Conservation (phyloP, 805 yeast species). For the Kodamaea hsintzibuensis region DNA sequence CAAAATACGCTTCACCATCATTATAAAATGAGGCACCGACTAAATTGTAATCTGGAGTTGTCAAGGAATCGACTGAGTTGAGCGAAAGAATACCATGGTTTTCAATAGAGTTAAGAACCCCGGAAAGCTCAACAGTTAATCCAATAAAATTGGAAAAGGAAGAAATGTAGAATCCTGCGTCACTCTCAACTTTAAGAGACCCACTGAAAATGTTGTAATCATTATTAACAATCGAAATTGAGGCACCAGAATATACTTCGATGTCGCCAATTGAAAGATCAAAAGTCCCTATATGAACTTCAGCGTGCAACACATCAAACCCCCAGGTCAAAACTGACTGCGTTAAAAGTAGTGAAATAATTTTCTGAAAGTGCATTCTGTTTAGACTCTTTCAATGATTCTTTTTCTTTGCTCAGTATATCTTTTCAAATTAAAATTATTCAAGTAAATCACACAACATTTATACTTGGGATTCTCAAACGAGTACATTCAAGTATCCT, state of each 20-base stretch:
- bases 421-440: neutral
- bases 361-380: neutral
- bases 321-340: neutral
- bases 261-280: slow-evolving; percentile 18
- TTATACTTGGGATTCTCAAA: neutral
- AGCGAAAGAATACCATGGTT: slow-evolving; percentile 20
- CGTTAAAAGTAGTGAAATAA: neutral
- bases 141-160: slow-evolving; percentile 9
- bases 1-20: slow-evolving; percentile 12
- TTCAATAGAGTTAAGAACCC: slow-evolving; percentile 13
- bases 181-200: slow-evolving; percentile 10
- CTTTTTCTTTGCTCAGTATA: neutral
- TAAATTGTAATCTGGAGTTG: slow-evolving; percentile 10
- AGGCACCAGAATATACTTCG: slow-evolving; percentile 16
- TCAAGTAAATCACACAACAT: neutral
- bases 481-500: neutral
- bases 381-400: neutral
- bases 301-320: neutral
- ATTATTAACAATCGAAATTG: slow-evolving; percentile 18
- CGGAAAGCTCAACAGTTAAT: slow-evolving; percentile 10
- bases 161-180: slow-evolving; percentile 19
- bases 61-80: slow-evolving; percentile 14
- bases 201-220: slow-evolving; percentile 15
- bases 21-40: slow-evolving; percentile 10
- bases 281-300: slow-evolving; percentile 11